These are phyloP conservation scores for Annulohypoxylon bovei DNA, from an alignment of 495 filamentous ascomycete genomes.

Conservation along the genomic window DNA sequence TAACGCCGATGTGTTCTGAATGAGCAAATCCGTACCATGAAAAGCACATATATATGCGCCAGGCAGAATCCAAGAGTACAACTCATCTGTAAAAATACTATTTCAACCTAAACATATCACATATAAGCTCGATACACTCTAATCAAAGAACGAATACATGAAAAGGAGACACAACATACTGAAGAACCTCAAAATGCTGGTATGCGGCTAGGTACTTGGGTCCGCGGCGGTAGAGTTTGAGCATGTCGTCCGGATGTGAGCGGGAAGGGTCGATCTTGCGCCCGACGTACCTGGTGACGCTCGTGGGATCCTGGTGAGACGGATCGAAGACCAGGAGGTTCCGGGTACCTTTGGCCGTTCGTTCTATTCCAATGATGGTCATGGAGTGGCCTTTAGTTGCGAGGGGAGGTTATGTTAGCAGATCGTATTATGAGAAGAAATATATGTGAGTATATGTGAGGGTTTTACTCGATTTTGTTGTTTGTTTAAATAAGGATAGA, in stretches of 20 bases:
- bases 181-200: constrained; percentile 79
- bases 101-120: background rate
- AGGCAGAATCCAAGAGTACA: background rate
- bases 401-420: background rate
- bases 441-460: background rate
- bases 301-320: constrained; percentile 76
- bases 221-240: constrained; percentile 78
- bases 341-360: constrained; percentile 67
- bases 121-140: background rate
- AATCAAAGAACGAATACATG: background rate
- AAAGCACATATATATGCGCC: background rate
- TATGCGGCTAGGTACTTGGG: constrained; percentile 73
- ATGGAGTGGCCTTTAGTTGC: constrained; percentile 77
- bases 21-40: no score
- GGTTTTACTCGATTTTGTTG: no score
- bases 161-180: constrained; percentile 53
- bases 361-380: constrained; percentile 90
- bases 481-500: background rate
- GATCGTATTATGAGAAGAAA: background rate
- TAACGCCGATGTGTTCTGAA: background rate
- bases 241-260: constrained; percentile 60
- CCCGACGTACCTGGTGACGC: constrained; percentile 66
- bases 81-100: no score
- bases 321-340: constrained; percentile 92
- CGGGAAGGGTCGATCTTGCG: constrained; percentile 22